A percentile compares a stretch with the other conserved stretches of the same genome.
Conservation (phyloP, 2,329 filamentous ascomycete species). For the Colletotrichum acutatum region DNA sequence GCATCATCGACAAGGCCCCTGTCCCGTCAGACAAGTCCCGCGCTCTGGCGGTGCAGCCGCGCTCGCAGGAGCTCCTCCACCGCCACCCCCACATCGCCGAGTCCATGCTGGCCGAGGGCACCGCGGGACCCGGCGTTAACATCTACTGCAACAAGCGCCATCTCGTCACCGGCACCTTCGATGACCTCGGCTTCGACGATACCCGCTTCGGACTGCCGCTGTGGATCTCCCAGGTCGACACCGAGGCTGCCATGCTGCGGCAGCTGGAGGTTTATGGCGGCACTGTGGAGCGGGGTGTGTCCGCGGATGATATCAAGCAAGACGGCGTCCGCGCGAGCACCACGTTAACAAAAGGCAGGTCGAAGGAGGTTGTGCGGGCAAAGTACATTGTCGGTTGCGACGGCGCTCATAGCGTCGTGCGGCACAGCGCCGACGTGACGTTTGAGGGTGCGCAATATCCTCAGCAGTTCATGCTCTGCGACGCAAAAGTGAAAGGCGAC, state of each 20-base stretch:
- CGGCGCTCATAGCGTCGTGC: slow-evolving; percentile 56
- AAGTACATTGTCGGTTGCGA: slow-evolving; percentile 60
- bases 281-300: slow-evolving; percentile 43
- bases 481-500: slow-evolving; percentile 44
- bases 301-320: slow-evolving; percentile 43
- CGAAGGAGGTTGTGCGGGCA: slow-evolving; percentile 43
- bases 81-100: slow-evolving; percentile 52
- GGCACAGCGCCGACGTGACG: slow-evolving; percentile 48
- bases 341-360: slow-evolving; percentile 36
- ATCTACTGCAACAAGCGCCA: slow-evolving; percentile 49
- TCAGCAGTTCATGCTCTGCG: slow-evolving; percentile 56
- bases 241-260: slow-evolving; percentile 46
- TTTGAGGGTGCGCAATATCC: slow-evolving; percentile 55
- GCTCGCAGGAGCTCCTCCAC: slow-evolving; percentile 60
- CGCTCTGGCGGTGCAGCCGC: slow-evolving; percentile 58
- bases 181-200: slow-evolving; percentile 43
- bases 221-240: slow-evolving; percentile 48
- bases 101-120: slow-evolving; percentile 48
- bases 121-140: slow-evolving; percentile 49
- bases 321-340: slow-evolving; percentile 43
- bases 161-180: slow-evolving; percentile 45
- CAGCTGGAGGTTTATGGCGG: slow-evolving; percentile 41
- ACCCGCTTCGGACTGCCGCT: slow-evolving; percentile 45
- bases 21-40: slow-evolving; percentile 50
- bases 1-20: slow-evolving; percentile 49